Conservation (phyloP, 805 yeast species). For the Candida chauliodis region DNA sequence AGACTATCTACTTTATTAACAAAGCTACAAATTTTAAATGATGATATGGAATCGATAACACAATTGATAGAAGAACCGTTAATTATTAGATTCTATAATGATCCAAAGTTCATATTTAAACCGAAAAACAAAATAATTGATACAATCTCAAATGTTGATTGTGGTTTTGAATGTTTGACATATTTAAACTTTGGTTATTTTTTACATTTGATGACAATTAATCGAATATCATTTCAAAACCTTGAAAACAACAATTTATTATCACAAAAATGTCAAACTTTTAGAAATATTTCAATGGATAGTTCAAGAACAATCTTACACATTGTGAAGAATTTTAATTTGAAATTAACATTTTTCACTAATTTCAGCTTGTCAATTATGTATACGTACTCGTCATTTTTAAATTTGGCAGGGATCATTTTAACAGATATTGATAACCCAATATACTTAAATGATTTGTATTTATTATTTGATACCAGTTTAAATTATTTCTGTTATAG, state of each 20-base stretch:
- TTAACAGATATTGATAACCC: conserved; percentile 16
- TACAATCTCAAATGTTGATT: neutral
- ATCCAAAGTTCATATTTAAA: conserved; percentile 22
- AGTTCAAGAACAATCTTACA: conserved; percentile 36
- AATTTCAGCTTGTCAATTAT: conserved; percentile 28
- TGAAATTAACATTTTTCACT: conserved; percentile 17
- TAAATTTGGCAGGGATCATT: conserved; percentile 23
- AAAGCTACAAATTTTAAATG: conserved; percentile 21
- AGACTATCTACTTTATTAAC: conserved; percentile 3
- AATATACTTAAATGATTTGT: neutral
- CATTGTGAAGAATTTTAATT: conserved; percentile 19
- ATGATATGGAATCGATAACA: conserved; percentile 23
- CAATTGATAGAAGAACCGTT: conserved; percentile 14
- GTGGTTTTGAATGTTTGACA: conserved; percentile 14
- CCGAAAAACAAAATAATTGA: conserved; percentile 1
- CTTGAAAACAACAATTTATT: neutral
- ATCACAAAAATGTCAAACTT: conserved; percentile 14
- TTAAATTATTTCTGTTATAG: conserved; percentile 6
- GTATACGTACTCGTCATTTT: conserved; percentile 30
- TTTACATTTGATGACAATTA: conserved; percentile 35
- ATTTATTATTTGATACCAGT: conserved; percentile 21
- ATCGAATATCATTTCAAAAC: conserved; percentile 28
- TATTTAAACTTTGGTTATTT: conserved; percentile 29
- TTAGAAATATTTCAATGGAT: conserved; percentile 27
- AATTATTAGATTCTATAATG: conserved; percentile 30